These are phyloP conservation scores for Emergomyces orientalis DNA, from an alignment of 2,329 filamentous ascomycete species.

Conservation along the genomic window DNA sequence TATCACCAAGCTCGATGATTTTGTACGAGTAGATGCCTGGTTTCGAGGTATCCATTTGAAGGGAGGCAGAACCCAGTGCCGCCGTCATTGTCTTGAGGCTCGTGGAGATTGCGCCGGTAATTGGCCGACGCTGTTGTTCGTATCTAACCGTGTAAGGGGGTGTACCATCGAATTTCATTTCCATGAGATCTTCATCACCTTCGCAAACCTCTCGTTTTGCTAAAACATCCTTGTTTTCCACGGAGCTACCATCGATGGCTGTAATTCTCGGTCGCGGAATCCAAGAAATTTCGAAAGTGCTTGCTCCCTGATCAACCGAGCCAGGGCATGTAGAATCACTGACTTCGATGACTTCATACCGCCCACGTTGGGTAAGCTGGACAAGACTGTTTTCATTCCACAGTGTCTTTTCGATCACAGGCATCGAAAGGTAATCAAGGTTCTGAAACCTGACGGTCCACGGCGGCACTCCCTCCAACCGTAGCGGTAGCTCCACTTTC, in stretches of 20 bases:
- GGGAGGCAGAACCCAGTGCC: slow-evolving; percentile 62
- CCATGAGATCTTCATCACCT: slow-evolving; percentile 82
- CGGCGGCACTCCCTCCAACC: slow-evolving; percentile 74
- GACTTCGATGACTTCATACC: slow-evolving; percentile 71
- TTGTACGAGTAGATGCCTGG: slow-evolving; percentile 78
- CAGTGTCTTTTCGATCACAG: slow-evolving; percentile 42
- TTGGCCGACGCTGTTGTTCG: slow-evolving; percentile 62
- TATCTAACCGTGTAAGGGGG: slow-evolving; percentile 79
- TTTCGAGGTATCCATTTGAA: slow-evolving; percentile 77
- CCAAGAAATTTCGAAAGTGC: slow-evolving; percentile 73
- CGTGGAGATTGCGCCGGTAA: slow-evolving; percentile 55
- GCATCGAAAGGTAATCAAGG: slow-evolving; percentile 42
- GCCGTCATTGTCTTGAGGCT: slow-evolving; percentile 66
- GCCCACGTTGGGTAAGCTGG: slow-evolving; percentile 56
- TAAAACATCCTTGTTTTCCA: slow-evolving; percentile 49
- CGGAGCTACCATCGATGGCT: slow-evolving; percentile 41
- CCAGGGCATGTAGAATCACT: slow-evolving; percentile 75
- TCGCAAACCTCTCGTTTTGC: slow-evolving; percentile 81
- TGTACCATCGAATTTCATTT: slow-evolving; percentile 68
- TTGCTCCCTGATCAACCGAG: slow-evolving; percentile 62
- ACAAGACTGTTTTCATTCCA: slow-evolving; percentile 59
- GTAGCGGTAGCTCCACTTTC: slow-evolving; percentile 64
- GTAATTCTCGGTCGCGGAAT: slow-evolving; percentile 67
- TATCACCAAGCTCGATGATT: slow-evolving; percentile 74
- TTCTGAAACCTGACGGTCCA: slow-evolving; percentile 75